Evolutionary conservation across 1,284 basidiomycete genomes (phyloP).

Genomic region (Cryptococcus jaspeensis): DNA sequence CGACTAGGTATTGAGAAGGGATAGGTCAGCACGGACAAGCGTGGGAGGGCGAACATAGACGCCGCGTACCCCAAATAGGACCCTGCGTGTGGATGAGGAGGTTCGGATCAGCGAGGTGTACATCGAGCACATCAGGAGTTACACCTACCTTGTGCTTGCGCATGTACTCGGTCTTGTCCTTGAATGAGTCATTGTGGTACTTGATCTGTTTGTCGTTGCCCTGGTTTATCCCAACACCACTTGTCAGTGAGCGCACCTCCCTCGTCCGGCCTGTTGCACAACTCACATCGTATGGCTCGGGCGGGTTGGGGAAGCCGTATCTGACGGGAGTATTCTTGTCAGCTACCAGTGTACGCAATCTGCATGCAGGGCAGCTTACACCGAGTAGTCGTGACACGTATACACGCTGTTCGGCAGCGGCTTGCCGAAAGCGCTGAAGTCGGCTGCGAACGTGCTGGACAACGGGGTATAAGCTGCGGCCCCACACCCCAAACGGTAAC

Average conservation of each 20-base stretch:
- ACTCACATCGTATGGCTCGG: constrained; percentile 52
- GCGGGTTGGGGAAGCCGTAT: constrained; percentile 65
- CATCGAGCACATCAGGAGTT: too few species aligned
- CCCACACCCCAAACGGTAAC: not conserved
- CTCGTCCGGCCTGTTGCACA: not conserved
- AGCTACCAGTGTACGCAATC: not conserved
- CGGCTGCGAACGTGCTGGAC: constrained; percentile 67
- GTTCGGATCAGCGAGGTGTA: not conserved
- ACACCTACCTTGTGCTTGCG: constrained; percentile 16
- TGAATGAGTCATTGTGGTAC: constrained; percentile 54
- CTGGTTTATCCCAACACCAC: too few species aligned
- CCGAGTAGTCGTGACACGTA: constrained; percentile 71
- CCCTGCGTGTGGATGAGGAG: not conserved
- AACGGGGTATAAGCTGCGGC: not conserved
- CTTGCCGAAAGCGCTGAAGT: constrained; percentile 70
- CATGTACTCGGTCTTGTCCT: constrained; percentile 57
- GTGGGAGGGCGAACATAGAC: not conserved
- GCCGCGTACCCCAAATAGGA: constrained; percentile 18
- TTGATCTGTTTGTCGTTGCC: constrained; percentile 57
- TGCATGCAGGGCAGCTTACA: constrained; percentile 10
- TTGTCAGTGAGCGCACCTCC: not conserved
- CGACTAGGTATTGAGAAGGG: constrained; percentile 27
- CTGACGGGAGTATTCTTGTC: constrained; percentile 1
- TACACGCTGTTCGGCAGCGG: constrained; percentile 63
- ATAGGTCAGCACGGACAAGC: not conserved